Conservation (phyloP, 352 stramenopile species). For the Globisporangium solare region DNA sequence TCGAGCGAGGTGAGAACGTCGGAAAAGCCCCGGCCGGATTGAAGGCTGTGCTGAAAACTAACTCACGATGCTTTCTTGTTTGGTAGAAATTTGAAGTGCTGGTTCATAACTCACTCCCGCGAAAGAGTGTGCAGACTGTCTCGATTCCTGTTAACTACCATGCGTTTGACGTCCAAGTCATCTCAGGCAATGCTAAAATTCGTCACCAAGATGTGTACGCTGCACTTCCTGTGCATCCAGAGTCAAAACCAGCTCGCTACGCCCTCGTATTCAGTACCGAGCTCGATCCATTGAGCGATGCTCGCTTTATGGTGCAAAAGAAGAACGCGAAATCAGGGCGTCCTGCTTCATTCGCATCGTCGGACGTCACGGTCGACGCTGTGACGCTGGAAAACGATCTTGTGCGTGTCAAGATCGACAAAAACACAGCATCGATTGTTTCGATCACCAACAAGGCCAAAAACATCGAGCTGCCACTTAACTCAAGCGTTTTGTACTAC, state of each 20-base stretch:
- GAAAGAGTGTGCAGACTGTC: conserved; percentile 53
- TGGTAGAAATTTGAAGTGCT: conserved; percentile 57
- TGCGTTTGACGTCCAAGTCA: conserved; percentile 28
- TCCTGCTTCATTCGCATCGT: background rate
- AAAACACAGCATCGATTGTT: conserved; percentile 42
- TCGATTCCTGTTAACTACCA: conserved; percentile 52
- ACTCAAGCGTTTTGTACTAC: conserved; percentile 58
- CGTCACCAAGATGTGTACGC: conserved; percentile 44
- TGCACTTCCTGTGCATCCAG: conserved; percentile 44
- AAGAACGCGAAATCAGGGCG: conserved; percentile 1
- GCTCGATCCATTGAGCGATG: conserved; percentile 43
- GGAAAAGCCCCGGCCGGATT: too few species aligned
- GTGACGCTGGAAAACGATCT: conserved; percentile 62
- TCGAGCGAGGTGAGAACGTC: conserved; percentile 34
- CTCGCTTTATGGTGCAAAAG: conserved; percentile 53
- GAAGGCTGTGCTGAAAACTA: background rate
- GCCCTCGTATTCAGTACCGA: conserved; percentile 64
- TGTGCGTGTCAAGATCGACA: conserved; percentile 47
- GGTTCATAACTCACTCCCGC: conserved; percentile 65
- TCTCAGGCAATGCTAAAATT: conserved; percentile 33
- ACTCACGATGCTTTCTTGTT: conserved; percentile 3
- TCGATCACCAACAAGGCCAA: conserved; percentile 71
- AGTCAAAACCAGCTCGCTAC: conserved; percentile 49
- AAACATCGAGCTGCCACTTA: conserved; percentile 52
- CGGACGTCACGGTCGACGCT: conserved; percentile 12